A percentile compares a stretch with the other conserved stretches of the same genome.
Evolutionary conservation across 441 rosid species (phyloP).

Genomic region (Metrosideros polymorpha): DNA sequence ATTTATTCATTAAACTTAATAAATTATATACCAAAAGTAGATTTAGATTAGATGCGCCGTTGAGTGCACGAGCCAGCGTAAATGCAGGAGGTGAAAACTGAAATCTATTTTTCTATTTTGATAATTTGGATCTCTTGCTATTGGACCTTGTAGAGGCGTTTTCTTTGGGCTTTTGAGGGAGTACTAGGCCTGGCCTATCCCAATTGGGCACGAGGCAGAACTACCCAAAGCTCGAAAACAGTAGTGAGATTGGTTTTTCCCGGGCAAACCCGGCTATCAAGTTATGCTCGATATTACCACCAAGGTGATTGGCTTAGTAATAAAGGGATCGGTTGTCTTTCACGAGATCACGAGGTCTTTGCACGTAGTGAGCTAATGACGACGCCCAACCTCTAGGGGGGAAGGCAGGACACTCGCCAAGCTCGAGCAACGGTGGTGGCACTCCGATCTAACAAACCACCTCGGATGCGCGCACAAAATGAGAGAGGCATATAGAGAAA

Average conservation of each 20-base stretch:
- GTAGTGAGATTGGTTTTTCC: not conserved
- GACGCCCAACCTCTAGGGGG: not conserved
- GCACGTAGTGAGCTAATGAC: not conserved
- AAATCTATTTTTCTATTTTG: not conserved
- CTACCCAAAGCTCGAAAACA: not conserved
- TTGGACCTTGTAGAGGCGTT: not conserved
- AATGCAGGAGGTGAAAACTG: not conserved
- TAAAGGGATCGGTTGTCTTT: not conserved
- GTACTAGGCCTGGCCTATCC: not conserved
- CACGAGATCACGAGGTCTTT: not conserved
- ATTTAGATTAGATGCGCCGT: not conserved
- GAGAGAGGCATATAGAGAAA: too few relatives aligned
- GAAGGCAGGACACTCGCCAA: not conserved
- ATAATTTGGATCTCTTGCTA: too few relatives aligned
- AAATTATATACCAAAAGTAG: not conserved
- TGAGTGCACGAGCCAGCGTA: not conserved
- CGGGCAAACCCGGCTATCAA: not conserved
- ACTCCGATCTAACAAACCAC: not conserved
- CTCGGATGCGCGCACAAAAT: too few relatives aligned
- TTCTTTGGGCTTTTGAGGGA: not conserved
- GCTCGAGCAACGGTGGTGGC: not conserved
- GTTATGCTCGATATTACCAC: not conserved
- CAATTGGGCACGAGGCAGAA: too few relatives aligned
- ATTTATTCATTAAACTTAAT: too few relatives aligned
- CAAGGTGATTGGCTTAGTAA: not conserved